phyloP scores from a whole-genome alignment of 1,139 yeast species.

The Scheffersomyces illinoinensis region DNA sequence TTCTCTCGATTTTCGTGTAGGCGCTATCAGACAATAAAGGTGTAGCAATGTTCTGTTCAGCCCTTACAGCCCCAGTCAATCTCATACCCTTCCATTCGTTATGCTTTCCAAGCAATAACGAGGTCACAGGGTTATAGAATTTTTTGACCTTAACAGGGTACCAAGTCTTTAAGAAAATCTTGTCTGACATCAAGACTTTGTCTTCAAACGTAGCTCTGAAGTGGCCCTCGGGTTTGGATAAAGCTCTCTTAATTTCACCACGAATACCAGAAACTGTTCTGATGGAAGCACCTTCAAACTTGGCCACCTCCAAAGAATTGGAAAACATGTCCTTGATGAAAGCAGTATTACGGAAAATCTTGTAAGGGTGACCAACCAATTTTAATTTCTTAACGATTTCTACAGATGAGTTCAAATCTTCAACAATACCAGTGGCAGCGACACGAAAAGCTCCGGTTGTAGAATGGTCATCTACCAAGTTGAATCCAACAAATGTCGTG shows the following conservation, averaged over 20 bases:
- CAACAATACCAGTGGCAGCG: constrained; percentile 97
- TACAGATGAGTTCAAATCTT: constrained; percentile 84
- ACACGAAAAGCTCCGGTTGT: constrained; percentile 92
- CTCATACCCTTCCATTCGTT: constrained; percentile 96
- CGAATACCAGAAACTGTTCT: constrained; percentile 96
- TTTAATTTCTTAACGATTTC: constrained; percentile 96
- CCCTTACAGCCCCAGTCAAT: constrained; percentile 89
- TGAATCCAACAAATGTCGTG: constrained; percentile 95
- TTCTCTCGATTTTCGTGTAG: constrained; percentile 79
- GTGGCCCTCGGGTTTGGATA: constrained; percentile 94
- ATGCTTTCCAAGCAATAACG: constrained; percentile 73
- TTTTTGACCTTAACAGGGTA: constrained; percentile 88
- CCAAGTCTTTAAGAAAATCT: constrained; percentile 92
- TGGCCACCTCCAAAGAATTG: constrained; percentile 90
- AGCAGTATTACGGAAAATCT: constrained; percentile 93
- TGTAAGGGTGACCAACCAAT: constrained; percentile 91
- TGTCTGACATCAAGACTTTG: constrained; percentile 86
- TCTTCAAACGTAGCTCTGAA: constrained; percentile 99
- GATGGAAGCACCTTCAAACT: constrained; percentile 96
- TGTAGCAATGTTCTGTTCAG: constrained; percentile 65
- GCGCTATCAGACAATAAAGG: constrained; percentile 70
- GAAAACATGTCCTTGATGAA: constrained; percentile 96
- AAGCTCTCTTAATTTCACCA: constrained; percentile 95
- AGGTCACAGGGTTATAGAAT: constrained; percentile 95
- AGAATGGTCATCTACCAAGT: constrained; percentile 76